Evolutionary conservation across 2,329 filamentous ascomycete genomes (phyloP), one percentile per base, ranked within the genome.

Genomic region (Sporothrix protearum): DNA sequence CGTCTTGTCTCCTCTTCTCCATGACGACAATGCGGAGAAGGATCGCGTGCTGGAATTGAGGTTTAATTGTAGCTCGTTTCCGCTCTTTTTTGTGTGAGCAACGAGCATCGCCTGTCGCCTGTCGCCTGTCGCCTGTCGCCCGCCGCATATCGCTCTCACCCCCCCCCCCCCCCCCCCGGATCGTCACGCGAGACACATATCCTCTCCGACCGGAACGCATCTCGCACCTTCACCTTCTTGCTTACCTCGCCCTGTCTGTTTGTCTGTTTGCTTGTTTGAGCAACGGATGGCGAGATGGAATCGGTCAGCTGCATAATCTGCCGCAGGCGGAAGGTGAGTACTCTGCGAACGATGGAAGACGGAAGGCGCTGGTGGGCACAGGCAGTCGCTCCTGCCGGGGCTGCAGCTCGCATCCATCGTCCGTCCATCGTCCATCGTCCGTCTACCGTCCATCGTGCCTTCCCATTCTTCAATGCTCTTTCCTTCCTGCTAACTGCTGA

Each of bases 291-390:
- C 28, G 47, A 47, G 10, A 66, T 72, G 67, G 59, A 72, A 51
- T 28, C 71, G 6, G 55, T 88, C 55, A 73, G 71, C 55, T 73
- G 71, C 64, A 47, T 73, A 14, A 73, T 70, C 25, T 73, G 71
- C 39, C 66, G 71, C n/a, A 55, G 68, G 53, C 69, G 71, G 51
- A 73, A 73, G 71, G 71, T 71, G 33, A 53, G 66, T 36, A 49
- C 14, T 1, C 3, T 30, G 25, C n/a, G 25, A 51, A 51, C 10
- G 19, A 42, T 28, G n/a, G 39, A 47, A 47, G 39, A 47, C 28
- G 63, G 63, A 66, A 33, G 63, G 63, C n/a, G 42, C 59, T 25
- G 59, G 59, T 19, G 59, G 55, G 55, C 59, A 45, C 59, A 45
- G 36, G 25, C 1, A 33, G 39, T 45, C 19, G 59, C 59, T 16